Evolutionary conservation across 208 protist genomes (phyloP).

Genomic region (Trypanosoma mega): DNA sequence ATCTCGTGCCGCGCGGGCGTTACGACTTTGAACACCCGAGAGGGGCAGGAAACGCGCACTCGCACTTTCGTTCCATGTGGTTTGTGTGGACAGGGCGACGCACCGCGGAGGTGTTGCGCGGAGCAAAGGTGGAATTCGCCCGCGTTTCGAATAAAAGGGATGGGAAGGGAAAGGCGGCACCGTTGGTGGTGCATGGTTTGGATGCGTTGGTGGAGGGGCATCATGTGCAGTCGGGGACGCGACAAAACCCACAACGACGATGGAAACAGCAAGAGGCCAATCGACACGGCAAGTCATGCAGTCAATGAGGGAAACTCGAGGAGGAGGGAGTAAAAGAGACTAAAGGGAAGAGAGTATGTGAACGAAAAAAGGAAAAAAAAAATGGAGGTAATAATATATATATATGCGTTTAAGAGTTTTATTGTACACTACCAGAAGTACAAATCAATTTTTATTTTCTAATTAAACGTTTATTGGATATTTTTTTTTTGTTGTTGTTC

Average conservation of each 20-base stretch:
- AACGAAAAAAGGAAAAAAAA: no score
- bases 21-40: slow-evolving; percentile 73
- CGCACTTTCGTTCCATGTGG: slow-evolving; percentile 80
- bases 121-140: slow-evolving; percentile 28
- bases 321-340: no score
- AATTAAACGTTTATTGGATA: not conserved
- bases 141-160: no score
- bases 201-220: slow-evolving; percentile 40
- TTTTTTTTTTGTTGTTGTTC: slow-evolving; percentile 10
- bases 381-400: no score
- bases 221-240: slow-evolving; percentile 30
- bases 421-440: no score
- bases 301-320: no score
- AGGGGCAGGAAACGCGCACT: slow-evolving; percentile 57
- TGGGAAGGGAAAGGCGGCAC: not conserved
- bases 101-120: slow-evolving; percentile 52
- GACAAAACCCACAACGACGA: slow-evolving; percentile 33
- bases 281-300: not conserved
- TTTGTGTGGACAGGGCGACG: slow-evolving; percentile 63
- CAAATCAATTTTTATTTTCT: no score
- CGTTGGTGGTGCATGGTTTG: slow-evolving; percentile 46
- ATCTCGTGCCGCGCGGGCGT: slow-evolving; percentile 42
- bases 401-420: no score
- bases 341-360: no score
- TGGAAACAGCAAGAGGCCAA: slow-evolving; percentile 15